phyloP scores from a whole-genome alignment of 345 rosid genomes.

The Linum tenue region DNA sequence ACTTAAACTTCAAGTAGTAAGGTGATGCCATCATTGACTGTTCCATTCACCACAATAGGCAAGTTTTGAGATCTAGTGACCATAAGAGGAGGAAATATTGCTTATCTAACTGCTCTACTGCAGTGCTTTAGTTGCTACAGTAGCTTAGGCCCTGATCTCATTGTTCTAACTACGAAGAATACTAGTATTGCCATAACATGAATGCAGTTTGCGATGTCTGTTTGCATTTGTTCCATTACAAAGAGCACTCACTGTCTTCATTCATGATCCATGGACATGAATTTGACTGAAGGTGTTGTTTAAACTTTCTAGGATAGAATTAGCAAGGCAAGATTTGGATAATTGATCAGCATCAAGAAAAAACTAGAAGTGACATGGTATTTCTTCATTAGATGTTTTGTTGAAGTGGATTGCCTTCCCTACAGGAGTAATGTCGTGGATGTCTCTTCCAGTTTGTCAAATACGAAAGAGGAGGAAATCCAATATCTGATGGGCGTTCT shows the following conservation, averaged over 20 bases:
- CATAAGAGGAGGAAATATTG: too few species aligned
- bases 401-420: conserved; percentile 4
- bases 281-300: background rate
- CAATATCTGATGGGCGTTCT: conserved; percentile 36
- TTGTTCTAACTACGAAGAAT: background rate
- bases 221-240: background rate
- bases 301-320: background rate
- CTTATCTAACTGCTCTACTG: too few species aligned
- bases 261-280: background rate
- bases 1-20: too few species aligned
- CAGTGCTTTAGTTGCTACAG: background rate
- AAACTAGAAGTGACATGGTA: background rate
- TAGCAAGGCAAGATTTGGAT: background rate
- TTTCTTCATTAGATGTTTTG: background rate
- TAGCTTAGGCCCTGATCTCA: background rate
- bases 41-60: too few species aligned
- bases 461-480: conserved; percentile 51
- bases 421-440: conserved; percentile 59
- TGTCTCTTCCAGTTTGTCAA: conserved; percentile 33
- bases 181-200: background rate
- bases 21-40: too few species aligned
- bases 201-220: background rate
- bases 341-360: background rate
- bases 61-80: too few species aligned
- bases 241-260: background rate